Percentiles rank a stretch among this genome's conserved stretches.
phyloP scores from a whole-genome alignment of 345 rosid species.

The Syzygium jambos region DNA sequence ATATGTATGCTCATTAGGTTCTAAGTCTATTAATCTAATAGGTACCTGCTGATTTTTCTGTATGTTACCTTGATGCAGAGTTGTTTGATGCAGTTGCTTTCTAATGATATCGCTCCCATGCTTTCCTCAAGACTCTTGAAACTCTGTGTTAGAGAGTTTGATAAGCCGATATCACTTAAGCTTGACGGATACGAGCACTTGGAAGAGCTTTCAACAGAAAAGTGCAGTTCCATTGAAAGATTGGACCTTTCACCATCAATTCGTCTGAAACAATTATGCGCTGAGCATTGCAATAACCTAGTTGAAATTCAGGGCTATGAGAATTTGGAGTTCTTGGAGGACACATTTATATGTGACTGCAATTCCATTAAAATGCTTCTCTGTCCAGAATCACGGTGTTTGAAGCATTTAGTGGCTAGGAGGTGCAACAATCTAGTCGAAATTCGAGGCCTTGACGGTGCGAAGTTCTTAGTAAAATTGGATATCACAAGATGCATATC shows the following conservation, averaged over 20 bases:
- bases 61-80: no score
- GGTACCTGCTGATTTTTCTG: no score
- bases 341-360: background rate
- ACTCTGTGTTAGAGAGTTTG: background rate
- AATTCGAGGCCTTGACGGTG: background rate
- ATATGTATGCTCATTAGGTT: no score
- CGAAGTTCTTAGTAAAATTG: background rate
- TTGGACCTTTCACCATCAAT: fast-evolving
- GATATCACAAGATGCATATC: background rate
- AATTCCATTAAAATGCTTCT: no score
- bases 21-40: no score
- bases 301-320: fast-evolving
- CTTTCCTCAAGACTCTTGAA: no score
- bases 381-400: no score
- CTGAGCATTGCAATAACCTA: fast-evolving
- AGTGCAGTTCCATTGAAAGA: fast-evolving
- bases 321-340: background rate
- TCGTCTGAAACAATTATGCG: fast-evolving
- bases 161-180: background rate
- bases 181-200: fast-evolving
- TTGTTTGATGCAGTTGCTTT: no score
- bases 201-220: fast-evolving
- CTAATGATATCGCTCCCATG: no score
- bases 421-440: fast-evolving
- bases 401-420: fast-evolving